Conservation (phyloP, 2,329 filamentous ascomycete species). For the Plectosphaerella cucumerina region DNA sequence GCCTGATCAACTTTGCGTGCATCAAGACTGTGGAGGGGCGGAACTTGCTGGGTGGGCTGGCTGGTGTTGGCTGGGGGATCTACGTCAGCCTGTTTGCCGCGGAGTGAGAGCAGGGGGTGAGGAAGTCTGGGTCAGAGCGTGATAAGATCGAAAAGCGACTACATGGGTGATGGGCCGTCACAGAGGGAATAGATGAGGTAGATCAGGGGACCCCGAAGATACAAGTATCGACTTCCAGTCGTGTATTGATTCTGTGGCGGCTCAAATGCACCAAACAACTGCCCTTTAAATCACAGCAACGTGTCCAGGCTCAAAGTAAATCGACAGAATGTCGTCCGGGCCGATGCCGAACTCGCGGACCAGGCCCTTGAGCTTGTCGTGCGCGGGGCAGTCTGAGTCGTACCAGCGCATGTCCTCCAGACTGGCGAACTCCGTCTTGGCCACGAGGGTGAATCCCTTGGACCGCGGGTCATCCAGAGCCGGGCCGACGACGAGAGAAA, state of each 20-base stretch:
- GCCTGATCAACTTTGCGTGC: slow-evolving; percentile 63
- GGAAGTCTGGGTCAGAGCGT: too few relatives aligned
- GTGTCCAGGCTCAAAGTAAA: slow-evolving; percentile 4
- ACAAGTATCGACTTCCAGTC: too few relatives aligned
- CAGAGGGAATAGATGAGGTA: too few relatives aligned
- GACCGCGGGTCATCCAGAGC: slow-evolving; percentile 54
- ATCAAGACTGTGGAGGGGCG: slow-evolving; percentile 68
- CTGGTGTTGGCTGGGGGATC: slow-evolving; percentile 70
- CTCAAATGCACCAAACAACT: neutral
- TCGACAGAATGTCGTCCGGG: slow-evolving; percentile 2
- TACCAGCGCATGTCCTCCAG: slow-evolving; percentile 69
- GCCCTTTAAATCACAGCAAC: neutral
- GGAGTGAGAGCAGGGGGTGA: slow-evolving; percentile 8
- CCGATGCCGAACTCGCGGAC: slow-evolving; percentile 16
- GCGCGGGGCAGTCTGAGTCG: slow-evolving; percentile 48
- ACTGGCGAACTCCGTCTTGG: slow-evolving; percentile 59
- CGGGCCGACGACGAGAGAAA: slow-evolving; percentile 48
- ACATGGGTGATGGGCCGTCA: too few relatives aligned
- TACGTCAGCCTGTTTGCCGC: slow-evolving; percentile 64
- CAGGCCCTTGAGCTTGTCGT: slow-evolving; percentile 33
- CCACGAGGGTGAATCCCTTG: slow-evolving; percentile 62
- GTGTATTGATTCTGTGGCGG: too few relatives aligned
- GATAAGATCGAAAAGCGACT: too few relatives aligned
- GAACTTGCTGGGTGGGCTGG: slow-evolving; percentile 66
- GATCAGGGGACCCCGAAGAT: too few relatives aligned